Evolutionary conservation across 805 yeast species (phyloP).

Genomic region (Tetrapisispora nanseiensis): DNA sequence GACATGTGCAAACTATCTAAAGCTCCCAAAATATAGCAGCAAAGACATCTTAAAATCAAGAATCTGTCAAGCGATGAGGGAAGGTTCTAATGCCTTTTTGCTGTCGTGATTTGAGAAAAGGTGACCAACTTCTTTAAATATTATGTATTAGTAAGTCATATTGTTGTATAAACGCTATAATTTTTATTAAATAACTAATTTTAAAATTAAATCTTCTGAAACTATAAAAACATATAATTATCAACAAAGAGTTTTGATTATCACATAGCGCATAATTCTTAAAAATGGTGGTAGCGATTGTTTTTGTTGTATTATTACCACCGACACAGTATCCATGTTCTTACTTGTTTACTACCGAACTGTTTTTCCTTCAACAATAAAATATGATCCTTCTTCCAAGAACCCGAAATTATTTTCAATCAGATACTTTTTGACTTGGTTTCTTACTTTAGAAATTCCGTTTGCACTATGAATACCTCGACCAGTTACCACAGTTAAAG

Average conservation of each 20-base stretch:
- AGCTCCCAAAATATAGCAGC: conserved; percentile 72
- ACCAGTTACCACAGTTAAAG: conserved; percentile 50
- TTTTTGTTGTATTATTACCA: too few relatives aligned
- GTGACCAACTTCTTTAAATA: too few relatives aligned
- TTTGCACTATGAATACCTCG: conserved; percentile 59
- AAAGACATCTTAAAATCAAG: conserved; percentile 49
- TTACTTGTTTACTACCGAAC: too few relatives aligned
- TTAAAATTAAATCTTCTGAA: not conserved
- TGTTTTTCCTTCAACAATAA: conserved; percentile 38
- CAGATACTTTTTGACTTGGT: conserved; percentile 35
- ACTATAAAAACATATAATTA: not conserved
- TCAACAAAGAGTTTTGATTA: too few relatives aligned
- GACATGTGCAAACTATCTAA: conserved; percentile 95
- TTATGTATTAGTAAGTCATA: too few relatives aligned
- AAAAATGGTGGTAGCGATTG: too few relatives aligned
- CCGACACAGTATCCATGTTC: too few relatives aligned
- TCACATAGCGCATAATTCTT: too few relatives aligned
- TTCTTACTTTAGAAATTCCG: conserved; percentile 43
- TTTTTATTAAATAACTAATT: not conserved
- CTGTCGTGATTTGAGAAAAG: conserved; percentile 44
- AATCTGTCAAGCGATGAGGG: conserved; percentile 62
- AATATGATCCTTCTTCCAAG: conserved; percentile 38
- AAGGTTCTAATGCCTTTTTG: conserved; percentile 83
- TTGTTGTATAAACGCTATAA: too few relatives aligned
- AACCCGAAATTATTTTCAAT: conserved; percentile 32